Conservation (phyloP, 306 rosid species). For the Prosopis cineraria region DNA sequence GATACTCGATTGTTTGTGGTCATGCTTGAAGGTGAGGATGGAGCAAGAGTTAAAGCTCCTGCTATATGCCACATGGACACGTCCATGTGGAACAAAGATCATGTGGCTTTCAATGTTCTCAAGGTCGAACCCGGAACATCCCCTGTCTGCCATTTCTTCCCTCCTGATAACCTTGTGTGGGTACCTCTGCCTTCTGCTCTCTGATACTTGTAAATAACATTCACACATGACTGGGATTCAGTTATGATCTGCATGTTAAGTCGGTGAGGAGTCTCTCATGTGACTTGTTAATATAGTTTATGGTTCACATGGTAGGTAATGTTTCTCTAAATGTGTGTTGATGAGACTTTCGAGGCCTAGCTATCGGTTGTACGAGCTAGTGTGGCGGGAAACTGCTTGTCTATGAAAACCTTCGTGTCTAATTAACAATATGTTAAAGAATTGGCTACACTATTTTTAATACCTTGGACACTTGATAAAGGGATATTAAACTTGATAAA, state of each 20-base stretch:
- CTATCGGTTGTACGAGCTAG: not conserved
- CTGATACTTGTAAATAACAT: not conserved
- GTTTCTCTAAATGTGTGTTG: not conserved
- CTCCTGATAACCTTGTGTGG: constrained; percentile 65
- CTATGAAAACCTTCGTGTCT: not conserved
- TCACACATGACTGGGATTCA: not conserved
- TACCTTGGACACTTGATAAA: too few relatives aligned
- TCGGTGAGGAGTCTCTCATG: not conserved
- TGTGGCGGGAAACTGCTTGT: not conserved
- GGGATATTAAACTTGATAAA: too few relatives aligned
- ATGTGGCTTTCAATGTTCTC: constrained; percentile 61
- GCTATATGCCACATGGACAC: constrained; percentile 90
- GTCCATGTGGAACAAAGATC: constrained; percentile 64
- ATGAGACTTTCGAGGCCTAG: not conserved
- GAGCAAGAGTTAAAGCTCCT: constrained; percentile 55
- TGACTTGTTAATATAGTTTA: not conserved
- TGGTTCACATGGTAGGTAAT: not conserved
- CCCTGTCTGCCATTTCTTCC: constrained; percentile 80
- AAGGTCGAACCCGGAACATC: constrained; percentile 55
- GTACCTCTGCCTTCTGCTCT: constrained; percentile 36
- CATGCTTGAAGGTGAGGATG: constrained; percentile 54
- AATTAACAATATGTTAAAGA: not conserved
- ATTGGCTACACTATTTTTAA: not conserved
- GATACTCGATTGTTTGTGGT: constrained; percentile 56
- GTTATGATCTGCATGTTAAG: not conserved